Conservation (phyloP, 306 rosid genomes). For the Sicyos edulis region DNA sequence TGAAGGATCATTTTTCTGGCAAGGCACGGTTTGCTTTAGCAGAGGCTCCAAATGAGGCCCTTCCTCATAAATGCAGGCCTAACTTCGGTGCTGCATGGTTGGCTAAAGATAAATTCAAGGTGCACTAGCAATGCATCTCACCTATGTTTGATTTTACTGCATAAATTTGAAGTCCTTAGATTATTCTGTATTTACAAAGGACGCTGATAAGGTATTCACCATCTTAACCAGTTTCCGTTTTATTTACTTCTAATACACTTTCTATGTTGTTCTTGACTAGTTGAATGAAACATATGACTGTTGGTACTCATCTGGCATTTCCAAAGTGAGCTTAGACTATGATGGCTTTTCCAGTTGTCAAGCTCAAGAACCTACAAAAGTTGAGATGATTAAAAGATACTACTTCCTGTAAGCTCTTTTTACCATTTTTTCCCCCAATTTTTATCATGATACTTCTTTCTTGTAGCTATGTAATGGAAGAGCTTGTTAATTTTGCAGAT, state of each 20-base stretch:
- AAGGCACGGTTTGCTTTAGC: constrained; percentile 59
- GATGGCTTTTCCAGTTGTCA: constrained; percentile 68
- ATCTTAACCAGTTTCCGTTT: constrained; percentile 15
- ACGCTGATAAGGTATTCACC: constrained; percentile 12
- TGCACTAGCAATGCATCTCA: constrained; percentile 26
- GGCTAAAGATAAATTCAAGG: constrained; percentile 85
- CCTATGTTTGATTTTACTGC: constrained; percentile 13
- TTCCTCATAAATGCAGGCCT: constrained; percentile 92
- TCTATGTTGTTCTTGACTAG: constrained; percentile 30
- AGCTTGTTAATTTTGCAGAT: not conserved
- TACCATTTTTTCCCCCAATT: not conserved
- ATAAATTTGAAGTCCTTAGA: constrained; percentile 9
- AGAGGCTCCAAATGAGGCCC: constrained; percentile 94
- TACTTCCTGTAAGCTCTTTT: constrained; percentile 48
- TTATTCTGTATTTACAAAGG: constrained; percentile 13
- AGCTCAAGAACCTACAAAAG: constrained; percentile 57
- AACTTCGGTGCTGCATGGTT: constrained; percentile 90
- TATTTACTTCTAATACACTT: constrained; percentile 24
- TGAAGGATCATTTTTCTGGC: constrained; percentile 69
- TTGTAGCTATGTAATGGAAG: constrained; percentile 1
- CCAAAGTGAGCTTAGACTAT: constrained; percentile 63
- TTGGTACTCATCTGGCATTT: constrained; percentile 75
- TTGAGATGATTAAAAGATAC: constrained; percentile 62
- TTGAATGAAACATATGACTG: constrained; percentile 80
- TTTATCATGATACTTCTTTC: not conserved